phyloP scores from a whole-genome alignment of 176 grass and related monocot species.

The Poa pratensis region DNA sequence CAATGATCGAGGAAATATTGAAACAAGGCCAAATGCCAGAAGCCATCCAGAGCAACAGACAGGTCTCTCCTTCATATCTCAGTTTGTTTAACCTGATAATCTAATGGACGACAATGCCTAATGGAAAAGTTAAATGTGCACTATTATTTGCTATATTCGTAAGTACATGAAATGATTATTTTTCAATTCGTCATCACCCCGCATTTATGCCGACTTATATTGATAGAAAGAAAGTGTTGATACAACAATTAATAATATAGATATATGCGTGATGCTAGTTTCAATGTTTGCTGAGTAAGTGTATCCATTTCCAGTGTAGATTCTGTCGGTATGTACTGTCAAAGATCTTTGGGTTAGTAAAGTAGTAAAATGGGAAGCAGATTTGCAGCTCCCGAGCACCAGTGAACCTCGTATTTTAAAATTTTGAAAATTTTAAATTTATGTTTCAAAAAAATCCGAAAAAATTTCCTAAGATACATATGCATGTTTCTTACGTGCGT shows the following conservation, averaged over 20 bases:
- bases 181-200: not conserved
- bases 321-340: not conserved
- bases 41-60: slow-evolving; percentile 36
- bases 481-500: too few relatives aligned
- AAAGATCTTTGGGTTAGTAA: slow-evolving; percentile 1
- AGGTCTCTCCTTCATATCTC: slow-evolving; percentile 49
- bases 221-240: not conserved
- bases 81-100: slow-evolving; percentile 15
- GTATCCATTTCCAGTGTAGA: not conserved
- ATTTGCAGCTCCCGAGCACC: too few relatives aligned
- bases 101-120: not conserved
- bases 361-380: not conserved
- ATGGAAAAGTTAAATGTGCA: not conserved
- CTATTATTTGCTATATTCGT: not conserved
- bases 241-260: not conserved
- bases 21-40: slow-evolving; percentile 62
- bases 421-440: too few relatives aligned
- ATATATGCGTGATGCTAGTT: not conserved
- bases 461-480: too few relatives aligned
- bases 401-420: too few relatives aligned
- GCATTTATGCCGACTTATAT: not conserved
- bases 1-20: slow-evolving; percentile 88
- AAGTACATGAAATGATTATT: not conserved
- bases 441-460: too few relatives aligned
- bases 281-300: slow-evolving; percentile 26